Conservation (phyloP, 805 yeast genomes). For the Starmerella bombi region DNA sequence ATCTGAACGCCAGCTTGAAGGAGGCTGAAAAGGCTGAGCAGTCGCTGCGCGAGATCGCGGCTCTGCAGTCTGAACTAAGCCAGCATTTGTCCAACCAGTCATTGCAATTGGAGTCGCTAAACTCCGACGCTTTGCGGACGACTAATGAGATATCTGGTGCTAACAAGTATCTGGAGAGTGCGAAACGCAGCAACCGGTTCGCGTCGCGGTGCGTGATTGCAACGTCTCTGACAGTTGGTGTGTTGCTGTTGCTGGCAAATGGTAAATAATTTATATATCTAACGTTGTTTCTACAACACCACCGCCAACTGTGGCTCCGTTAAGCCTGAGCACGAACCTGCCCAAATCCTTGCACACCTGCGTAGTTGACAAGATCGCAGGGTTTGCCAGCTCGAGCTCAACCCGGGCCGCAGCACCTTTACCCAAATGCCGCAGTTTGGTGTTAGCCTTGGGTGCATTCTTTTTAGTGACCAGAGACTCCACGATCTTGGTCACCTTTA, state of each 20-base stretch:
- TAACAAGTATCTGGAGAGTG: slow-evolving; percentile 53
- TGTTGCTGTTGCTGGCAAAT: slow-evolving; percentile 38
- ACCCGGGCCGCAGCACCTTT: slow-evolving; percentile 49
- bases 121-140: slow-evolving; percentile 56
- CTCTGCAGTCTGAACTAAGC: slow-evolving; percentile 60
- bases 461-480: slow-evolving; percentile 22
- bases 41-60: slow-evolving; percentile 47
- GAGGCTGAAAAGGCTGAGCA: slow-evolving; percentile 31
- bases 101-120: slow-evolving; percentile 48
- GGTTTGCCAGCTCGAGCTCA: slow-evolving; percentile 37
- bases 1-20: slow-evolving; percentile 27
- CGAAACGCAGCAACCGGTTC: slow-evolving; percentile 50
- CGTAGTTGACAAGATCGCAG: slow-evolving; percentile 42
- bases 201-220: slow-evolving; percentile 46
- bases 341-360: slow-evolving; percentile 42
- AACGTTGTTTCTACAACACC: slow-evolving; percentile 32
- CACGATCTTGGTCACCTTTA: slow-evolving; percentile 41
- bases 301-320: slow-evolving; percentile 58
- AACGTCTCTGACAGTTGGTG: slow-evolving; percentile 42
- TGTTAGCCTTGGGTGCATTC: slow-evolving; percentile 27
- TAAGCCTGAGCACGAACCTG: slow-evolving; percentile 54
- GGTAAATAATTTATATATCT: slow-evolving; percentile 8
- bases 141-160: slow-evolving; percentile 56
- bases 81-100: slow-evolving; percentile 62
- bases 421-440: slow-evolving; percentile 42